Base-by-base conservation (phyloP, 148 eudicot genomes). In the Rhododendron vialii region DNA sequence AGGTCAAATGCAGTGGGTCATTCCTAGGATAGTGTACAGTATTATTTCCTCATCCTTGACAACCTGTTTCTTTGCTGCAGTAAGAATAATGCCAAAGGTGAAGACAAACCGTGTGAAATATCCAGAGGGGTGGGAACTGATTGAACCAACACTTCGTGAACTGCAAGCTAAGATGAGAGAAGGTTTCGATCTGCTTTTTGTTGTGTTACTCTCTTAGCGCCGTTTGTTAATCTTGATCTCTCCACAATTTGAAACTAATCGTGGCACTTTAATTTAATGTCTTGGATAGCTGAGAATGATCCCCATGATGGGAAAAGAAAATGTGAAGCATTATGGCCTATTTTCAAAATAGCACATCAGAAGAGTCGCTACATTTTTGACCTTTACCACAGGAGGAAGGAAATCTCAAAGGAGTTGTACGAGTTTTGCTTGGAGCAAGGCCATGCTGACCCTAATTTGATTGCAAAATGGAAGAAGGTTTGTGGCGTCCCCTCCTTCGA, bases 401-500 rank as follows among this genome's bases (percentile, higher is more conserved):
- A 93, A 71, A 93, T 93, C 38, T 92, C 94, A 28, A 91, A 90
- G 87, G 95, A 93, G 51, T 78, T 92, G 67, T 93, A 89, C 71
- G 94, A 91, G 79, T 92, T 92, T 85, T 90, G 94, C 89, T 89
- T 93, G 90, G 94, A 93, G 2, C 94, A 93, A 84, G 93, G 92
- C 30, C 91, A 93, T 88, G 96, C 93, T 63, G 96, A 93, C 75
- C 92, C 89, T 33, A 92, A 91, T 87, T 81, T 93, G 73, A 93
- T 93, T 86, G 94, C 96, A 61, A 93, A 93, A 88, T 93, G 93
- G 94, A 92, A 91, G 87, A 93, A 93, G 95, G 95, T 91, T 79
- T 69, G 84, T 45, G 22, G 80, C 0, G 10, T 22, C 50, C n/a
- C 51, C 61, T 75, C 38, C 50, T 36, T 55, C 11, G 28, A 77